Evolutionary conservation across 1,139 yeast genomes (phyloP), one percentile per base, ranked within the genome.

Genomic region (Suhomyces chickasaworum): DNA sequence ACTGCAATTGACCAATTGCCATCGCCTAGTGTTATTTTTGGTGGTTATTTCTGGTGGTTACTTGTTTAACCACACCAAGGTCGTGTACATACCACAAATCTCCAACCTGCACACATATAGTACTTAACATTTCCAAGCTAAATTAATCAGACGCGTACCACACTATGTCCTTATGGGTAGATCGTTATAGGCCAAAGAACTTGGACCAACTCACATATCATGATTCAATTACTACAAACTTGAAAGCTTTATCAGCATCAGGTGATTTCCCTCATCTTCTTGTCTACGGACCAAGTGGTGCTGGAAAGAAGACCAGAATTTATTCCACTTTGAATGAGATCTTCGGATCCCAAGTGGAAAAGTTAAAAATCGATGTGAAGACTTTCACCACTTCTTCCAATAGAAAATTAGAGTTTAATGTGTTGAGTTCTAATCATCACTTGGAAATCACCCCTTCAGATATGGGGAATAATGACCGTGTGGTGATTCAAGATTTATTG

Each of bases 381-480:
- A 83, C 87, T 3, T 89, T 93, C 63, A 82, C 82, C 23, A 84
- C 95, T 0, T 74, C 89, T 2, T 77, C 78, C 40, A 80, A 78
- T 56, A 75, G 91, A 47, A 93, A 90, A 64, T 71, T 93, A 47
- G 98, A 93, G 60, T 84, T 93, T 66, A 93, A 89, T 58, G 91
- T 93, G 30, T 89, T 93, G 31, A 86, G 96, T 45, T 86, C 96
- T 7, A 88, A 95, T 0, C 83, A 86, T 61, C 99, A 93, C 66
- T 69, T 91, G 56, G 99, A 93, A 65, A 87, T 93, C 59, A 93
- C 99, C 2, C 99, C 99, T 2, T 84, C 95, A 49, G 99, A 93
- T 66, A 86, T 91, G 86, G 98, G 98, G 4, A 89, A 86, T 64
- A 89, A 89, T 61, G 99, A 93, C 65, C 77, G 98, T 52, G 87